Base-by-base conservation (phyloP, 495 filamentous ascomycete species). In the Pseudotulostoma volvatum region DNA sequence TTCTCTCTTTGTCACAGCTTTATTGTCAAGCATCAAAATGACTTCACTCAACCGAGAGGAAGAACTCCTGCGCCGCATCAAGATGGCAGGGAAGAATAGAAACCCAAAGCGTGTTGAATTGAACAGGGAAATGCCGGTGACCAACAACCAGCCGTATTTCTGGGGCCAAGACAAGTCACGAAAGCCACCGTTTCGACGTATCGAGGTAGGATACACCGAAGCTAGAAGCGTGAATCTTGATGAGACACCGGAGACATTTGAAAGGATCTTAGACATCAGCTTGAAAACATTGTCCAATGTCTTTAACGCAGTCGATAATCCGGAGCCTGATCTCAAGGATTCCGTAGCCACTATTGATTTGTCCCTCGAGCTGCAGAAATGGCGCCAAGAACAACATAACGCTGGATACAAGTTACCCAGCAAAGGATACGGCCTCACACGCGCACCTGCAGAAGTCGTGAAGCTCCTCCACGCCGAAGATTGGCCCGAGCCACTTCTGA, bases 401-500 rank as follows among this genome's bases (percentile, higher is more conserved):
- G 19, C 37, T 5, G 50, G 50, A 19, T 41, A 43, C 18, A 40
- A 50, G 18, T 42, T 55, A 8, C 52, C 50, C 18, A 32, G 47
- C 15, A 55, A 55, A 43, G 52, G 52, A 33, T 35, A 23, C n/a
- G 52, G 52, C 9, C 31, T 55, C 9, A 39, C 17, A 3, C 44
- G 34, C 34, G 44, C 44, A 4, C 48, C 52, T 14, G 38, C 47
- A 23, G 40, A 34, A 32, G 44, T 44, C 3, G 30, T 51, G 20
- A 4, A 41, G 11, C 33, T 44, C 9, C 37, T 51, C 14, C 37
- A 42, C 3, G 42, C 43, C 9, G 30, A 19, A 18, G 23, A 38
- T 35, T 56, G 52, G 53, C 53, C 53, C 18, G 39, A 43, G 34
- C 40, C 52, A 8, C 15, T 56, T 15, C 35, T 44, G 43, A 56